Percentiles rank a stretch among this genome's conserved stretches.
Conservation (phyloP, 2,329 filamentous ascomycete species). For the Colletotrichum sublineola region DNA sequence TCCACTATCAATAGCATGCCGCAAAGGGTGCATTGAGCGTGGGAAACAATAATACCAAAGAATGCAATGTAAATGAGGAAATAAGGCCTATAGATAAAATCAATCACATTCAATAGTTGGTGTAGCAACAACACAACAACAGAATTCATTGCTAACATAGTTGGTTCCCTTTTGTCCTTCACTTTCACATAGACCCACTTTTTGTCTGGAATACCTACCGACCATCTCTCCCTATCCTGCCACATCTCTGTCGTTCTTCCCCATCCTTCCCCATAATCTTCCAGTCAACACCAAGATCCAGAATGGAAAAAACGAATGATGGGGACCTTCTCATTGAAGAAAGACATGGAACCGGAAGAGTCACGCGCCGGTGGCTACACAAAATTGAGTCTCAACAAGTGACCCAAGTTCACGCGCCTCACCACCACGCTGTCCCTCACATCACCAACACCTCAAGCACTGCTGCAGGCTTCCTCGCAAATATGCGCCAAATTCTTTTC, state of each 20-base stretch:
- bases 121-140: not conserved
- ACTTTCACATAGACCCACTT: not conserved
- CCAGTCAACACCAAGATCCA: not conserved
- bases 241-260: not conserved
- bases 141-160: not conserved
- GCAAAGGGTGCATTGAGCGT: not conserved
- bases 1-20: not conserved
- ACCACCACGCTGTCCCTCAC: not conserved
- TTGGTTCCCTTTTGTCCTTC: not conserved
- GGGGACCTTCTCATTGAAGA: conserved; percentile 24
- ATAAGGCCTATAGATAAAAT: not conserved
- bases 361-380: conserved; percentile 33
- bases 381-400: not conserved
- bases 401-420: not conserved
- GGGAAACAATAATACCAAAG: not conserved
- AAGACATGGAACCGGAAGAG: conserved; percentile 22
- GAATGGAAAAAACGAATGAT: not conserved
- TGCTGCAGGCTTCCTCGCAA: not conserved
- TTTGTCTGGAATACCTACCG: not conserved
- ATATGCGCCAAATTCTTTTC: conserved; percentile 53
- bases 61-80: too few species aligned
- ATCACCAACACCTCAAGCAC: conserved; percentile 10
- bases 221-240: conserved; percentile 3
- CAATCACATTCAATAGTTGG: too few species aligned
- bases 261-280: not conserved